Percentiles rank a stretch among this genome's conserved stretches.
These are phyloP conservation scores for Dendrobium huoshanense DNA, from an alignment of 106 monocot genomes.

Conservation along the genomic window DNA sequence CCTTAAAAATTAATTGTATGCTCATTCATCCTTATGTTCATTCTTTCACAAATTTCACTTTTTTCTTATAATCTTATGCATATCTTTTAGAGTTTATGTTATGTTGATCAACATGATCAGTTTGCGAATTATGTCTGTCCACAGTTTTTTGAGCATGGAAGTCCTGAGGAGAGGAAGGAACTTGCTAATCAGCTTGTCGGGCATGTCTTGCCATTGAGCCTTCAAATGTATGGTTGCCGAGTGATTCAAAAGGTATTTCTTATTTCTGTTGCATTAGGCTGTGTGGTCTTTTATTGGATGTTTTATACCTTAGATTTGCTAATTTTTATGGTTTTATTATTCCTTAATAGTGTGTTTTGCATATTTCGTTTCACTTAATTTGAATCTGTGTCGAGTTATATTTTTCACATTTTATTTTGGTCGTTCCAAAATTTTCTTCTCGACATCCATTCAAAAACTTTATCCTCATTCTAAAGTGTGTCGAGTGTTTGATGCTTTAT, in stretches of 20 bases:
- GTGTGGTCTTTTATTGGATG: background rate
- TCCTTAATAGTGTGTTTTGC: background rate
- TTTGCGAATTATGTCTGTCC: background rate
- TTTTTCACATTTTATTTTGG: background rate
- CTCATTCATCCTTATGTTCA: background rate
- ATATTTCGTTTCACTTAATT: background rate
- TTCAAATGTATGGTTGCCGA: slow-evolving; percentile 99
- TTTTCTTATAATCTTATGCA: background rate
- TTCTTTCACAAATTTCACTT: background rate
- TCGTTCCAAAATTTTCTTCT: background rate
- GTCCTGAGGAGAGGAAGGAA: slow-evolving; percentile 63
- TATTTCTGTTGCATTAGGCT: background rate
- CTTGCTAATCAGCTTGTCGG: slow-evolving; percentile 79
- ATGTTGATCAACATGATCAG: background rate
- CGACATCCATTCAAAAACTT: background rate
- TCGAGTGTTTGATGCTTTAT: background rate
- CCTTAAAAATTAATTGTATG: slow-evolving; percentile 4
- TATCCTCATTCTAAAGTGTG: background rate
- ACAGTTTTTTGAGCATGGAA: slow-evolving; percentile 96
- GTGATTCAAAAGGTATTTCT: slow-evolving; percentile 87
- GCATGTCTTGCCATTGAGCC: slow-evolving; percentile 66
- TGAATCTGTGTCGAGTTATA: background rate
- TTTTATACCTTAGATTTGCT: background rate
- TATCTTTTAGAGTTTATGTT: background rate
- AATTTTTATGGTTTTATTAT: background rate